phyloP scores from a whole-genome alignment of 306 rosid genomes.

The Medicago ruthenica region DNA sequence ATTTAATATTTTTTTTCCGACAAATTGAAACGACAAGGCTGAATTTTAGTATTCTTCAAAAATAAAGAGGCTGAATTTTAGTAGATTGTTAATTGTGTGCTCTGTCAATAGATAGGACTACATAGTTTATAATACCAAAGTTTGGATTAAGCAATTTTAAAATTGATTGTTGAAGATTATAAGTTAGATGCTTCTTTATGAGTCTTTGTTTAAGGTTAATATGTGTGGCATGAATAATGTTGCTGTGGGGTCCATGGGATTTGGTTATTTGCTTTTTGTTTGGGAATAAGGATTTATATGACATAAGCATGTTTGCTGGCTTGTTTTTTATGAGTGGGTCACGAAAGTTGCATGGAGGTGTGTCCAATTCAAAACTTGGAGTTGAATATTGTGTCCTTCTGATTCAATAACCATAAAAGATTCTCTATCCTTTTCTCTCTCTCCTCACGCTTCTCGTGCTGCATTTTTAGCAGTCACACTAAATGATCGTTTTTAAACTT shows the following conservation, averaged over 20 bases:
- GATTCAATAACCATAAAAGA: constrained; percentile 52
- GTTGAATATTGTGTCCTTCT: constrained; percentile 49
- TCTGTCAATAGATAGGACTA: constrained; percentile 13
- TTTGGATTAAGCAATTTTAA: constrained; percentile 23
- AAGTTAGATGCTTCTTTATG: not conserved
- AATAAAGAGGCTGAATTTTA: not conserved
- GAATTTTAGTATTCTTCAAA: not conserved
- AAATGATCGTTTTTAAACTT: constrained; percentile 22
- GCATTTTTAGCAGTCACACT: constrained; percentile 13
- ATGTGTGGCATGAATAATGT: constrained; percentile 30
- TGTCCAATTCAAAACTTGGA: constrained; percentile 55
- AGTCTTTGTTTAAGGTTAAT: constrained; percentile 37
- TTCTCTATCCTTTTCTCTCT: constrained; percentile 46
- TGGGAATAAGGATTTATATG: constrained; percentile 36
- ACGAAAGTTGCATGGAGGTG: constrained; percentile 65
- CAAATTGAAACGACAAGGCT: not conserved
- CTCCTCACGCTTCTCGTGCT: constrained; percentile 46
- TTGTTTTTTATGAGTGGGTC: constrained; percentile 51
- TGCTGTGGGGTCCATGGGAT: constrained; percentile 49
- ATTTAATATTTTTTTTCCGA: not conserved
- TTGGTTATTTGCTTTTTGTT: constrained; percentile 36
- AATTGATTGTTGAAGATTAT: not conserved
- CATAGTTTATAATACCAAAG: constrained; percentile 34
- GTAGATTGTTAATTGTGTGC: not conserved
- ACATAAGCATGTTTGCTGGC: constrained; percentile 49